phyloP scores from a whole-genome alignment of 768 basidiomycete species.

The Pholiota microspora region DNA sequence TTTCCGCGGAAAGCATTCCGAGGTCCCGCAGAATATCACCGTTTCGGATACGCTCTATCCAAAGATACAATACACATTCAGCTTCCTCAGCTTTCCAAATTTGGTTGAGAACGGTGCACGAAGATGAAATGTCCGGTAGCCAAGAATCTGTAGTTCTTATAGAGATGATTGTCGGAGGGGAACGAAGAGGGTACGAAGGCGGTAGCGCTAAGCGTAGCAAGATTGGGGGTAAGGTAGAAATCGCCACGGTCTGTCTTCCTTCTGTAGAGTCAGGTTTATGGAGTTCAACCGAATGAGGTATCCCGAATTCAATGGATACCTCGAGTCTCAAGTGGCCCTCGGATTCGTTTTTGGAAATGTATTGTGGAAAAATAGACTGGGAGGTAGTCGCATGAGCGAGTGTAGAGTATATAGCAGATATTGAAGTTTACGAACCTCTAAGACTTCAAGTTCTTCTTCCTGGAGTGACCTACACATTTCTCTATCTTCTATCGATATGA shows the following conservation, averaged over 20 bases:
- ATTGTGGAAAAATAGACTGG: no score
- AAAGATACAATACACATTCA: conserved; percentile 60
- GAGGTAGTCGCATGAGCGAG: no score
- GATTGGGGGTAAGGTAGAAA: conserved; percentile 64
- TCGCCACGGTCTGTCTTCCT: conserved; percentile 26
- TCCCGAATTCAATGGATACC: conserved; percentile 60
- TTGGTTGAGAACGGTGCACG: conserved; percentile 40
- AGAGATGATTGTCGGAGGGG: conserved; percentile 54
- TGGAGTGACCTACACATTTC: conserved; percentile 36
- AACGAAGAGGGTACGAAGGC: conserved; percentile 49
- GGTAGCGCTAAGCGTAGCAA: conserved; percentile 56
- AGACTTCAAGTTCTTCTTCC: conserved; percentile 58
- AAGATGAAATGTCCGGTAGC: conserved; percentile 39
- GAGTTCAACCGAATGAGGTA: conserved; percentile 37
- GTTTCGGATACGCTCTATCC: conserved; percentile 69
- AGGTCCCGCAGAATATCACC: conserved; percentile 59
- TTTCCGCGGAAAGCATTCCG: conserved; percentile 32
- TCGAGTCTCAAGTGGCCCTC: conserved; percentile 47
- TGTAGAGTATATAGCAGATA: no score
- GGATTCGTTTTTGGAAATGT: conserved; percentile 40
- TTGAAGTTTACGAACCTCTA: conserved; percentile 46
- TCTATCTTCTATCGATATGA: no score
- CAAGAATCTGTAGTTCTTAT: conserved; percentile 58
- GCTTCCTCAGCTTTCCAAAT: conserved; percentile 67
- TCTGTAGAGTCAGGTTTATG: conserved; percentile 18